These are phyloP conservation scores for Pseudogymnoascus sp. DNA, from an alignment of 2,329 filamentous ascomycete genomes.

Conservation along the genomic window DNA sequence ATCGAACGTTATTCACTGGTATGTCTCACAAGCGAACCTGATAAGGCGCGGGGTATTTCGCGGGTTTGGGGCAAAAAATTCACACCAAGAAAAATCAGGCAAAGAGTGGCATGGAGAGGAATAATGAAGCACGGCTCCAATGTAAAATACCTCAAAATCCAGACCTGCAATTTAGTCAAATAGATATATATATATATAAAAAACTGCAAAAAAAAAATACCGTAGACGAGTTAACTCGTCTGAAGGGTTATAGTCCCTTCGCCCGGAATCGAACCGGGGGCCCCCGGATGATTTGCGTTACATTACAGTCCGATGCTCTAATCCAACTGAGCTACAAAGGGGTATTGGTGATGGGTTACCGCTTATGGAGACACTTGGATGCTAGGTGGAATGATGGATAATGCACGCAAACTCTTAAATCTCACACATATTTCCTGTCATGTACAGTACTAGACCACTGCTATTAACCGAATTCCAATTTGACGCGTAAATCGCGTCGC, in stretches of 20 bases:
- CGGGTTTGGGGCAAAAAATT: background rate
- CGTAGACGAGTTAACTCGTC: slow-evolving; percentile 1
- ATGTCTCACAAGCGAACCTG: background rate
- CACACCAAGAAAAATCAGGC: background rate
- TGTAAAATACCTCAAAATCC: background rate
- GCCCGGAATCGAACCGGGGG: slow-evolving; percentile 9
- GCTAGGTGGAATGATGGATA: background rate
- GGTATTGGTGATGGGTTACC: background rate
- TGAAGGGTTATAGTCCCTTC: slow-evolving; percentile 8
- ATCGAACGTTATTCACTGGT: background rate
- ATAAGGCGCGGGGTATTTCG: background rate
- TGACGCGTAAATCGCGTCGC: too few relatives aligned
- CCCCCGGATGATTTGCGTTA: slow-evolving; percentile 4
- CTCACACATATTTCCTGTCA: too few relatives aligned
- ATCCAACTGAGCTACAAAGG: slow-evolving; percentile 9
- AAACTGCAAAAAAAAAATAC: background rate
- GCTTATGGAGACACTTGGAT: background rate
- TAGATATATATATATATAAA: background rate
- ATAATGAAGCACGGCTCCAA: background rate
- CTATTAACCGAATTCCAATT: too few relatives aligned
- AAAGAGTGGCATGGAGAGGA: background rate
- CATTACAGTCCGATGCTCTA: slow-evolving; percentile 8
- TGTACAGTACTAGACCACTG: too few relatives aligned
- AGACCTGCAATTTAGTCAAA: background rate
- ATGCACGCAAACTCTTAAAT: background rate